Conservation (phyloP, 2,329 filamentous ascomycete species). For the Phoma herbarum region DNA sequence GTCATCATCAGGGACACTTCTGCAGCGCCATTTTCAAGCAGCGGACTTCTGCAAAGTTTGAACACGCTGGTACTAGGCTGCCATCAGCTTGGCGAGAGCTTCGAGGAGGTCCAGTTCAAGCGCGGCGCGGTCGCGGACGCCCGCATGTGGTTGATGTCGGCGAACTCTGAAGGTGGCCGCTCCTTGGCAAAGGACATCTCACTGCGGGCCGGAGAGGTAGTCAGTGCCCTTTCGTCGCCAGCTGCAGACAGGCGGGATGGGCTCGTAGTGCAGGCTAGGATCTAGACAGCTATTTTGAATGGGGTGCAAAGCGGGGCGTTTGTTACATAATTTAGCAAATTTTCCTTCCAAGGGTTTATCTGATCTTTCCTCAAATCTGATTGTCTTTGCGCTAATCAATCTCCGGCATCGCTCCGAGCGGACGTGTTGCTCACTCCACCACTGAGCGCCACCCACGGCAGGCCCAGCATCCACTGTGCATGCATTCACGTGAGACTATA, state of each 20-base stretch:
- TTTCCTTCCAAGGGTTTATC: too few species aligned
- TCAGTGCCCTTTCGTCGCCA: slow-evolving; percentile 33
- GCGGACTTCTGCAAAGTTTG: slow-evolving; percentile 39
- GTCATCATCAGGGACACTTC: slow-evolving; percentile 45
- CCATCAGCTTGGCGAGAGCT: slow-evolving; percentile 47
- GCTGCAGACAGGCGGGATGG: slow-evolving; percentile 26
- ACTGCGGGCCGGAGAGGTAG: slow-evolving; percentile 45
- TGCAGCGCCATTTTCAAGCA: slow-evolving; percentile 27
- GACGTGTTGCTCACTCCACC: slow-evolving; percentile 23
- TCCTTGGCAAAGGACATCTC: slow-evolving; percentile 50
- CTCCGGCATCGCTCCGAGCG: slow-evolving; percentile 24
- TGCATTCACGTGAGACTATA: slow-evolving; percentile 30
- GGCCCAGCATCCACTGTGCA: slow-evolving; percentile 24
- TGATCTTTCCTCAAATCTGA: slow-evolving; percentile 38
- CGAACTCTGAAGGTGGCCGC: slow-evolving; percentile 44
- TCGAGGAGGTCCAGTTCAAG: slow-evolving; percentile 52
- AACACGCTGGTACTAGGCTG: slow-evolving; percentile 48
- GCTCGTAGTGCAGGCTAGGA: slow-evolving; percentile 44
- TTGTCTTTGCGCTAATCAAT: slow-evolving; percentile 20
- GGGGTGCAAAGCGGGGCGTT: slow-evolving; percentile 22
- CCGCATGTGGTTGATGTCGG: slow-evolving; percentile 46
- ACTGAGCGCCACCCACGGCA: slow-evolving; percentile 18
- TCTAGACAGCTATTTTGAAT: slow-evolving; percentile 28
- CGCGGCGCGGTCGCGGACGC: slow-evolving; percentile 40
- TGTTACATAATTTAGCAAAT: slow-evolving; percentile 35